Evolutionary conservation across 352 stramenopile genomes (phyloP), one percentile per base, ranked within the genome.

Genomic region (Phytopythium helicoides): DNA sequence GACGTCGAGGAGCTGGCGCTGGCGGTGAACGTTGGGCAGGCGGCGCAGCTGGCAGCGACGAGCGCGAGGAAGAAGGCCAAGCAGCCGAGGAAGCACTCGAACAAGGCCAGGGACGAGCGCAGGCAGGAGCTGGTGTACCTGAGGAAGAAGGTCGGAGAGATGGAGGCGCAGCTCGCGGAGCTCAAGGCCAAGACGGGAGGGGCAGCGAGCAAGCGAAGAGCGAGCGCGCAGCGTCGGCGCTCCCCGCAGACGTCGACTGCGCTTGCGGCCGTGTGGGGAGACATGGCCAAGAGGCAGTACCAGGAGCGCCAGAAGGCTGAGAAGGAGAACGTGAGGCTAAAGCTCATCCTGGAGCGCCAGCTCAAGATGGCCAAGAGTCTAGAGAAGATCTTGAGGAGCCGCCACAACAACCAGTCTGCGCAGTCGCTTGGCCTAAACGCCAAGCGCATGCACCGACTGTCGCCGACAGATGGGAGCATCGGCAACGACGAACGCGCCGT

Each of bases 311-410:
- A 73, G 51, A 69, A 72, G 35, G 56, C 66, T 18, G 69, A 82
- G 56, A 64, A 58, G 15, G 70, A 83, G 44, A 81, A 84, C 34
- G 58, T 76, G 38, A 60, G 65, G 19, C 64, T 86, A 0, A 75
- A 71, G 33, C 35, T 69, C 19, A 64, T 78, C 28, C 47, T 84
- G 21, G 70, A 86, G 46, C 71, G 71, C 31, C 67, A 81, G 57
- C 73, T 76, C 53, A 77, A 76, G 54, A 52, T 77, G 53, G 64
- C 57, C 47, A 75, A 73, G 37, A 72, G 56, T 9, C 62, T 77
- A 21, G 64, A 76, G 59, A 63, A 53, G 35, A 64, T 73, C 26
- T 51, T 78, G 22, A 50, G 42, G 45, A 74, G 72, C 40, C 62
- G 60, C 26, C 53, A 76, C 38, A 67, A 72, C 41, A 61, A 70